Conservation (phyloP, 768 basidiomycete genomes). For the Amanita thiersii region DNA sequence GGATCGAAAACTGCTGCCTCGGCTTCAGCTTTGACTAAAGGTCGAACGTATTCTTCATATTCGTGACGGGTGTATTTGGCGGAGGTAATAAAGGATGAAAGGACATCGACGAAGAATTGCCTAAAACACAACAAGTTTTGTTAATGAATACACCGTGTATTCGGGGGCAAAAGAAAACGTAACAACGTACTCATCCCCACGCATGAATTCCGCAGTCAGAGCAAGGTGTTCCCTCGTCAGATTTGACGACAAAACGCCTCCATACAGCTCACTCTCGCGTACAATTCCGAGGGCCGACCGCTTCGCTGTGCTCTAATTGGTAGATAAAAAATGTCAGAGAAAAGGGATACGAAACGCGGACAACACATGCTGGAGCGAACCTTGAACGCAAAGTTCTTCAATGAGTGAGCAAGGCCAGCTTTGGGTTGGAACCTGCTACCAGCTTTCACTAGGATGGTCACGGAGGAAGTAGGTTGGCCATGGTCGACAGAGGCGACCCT, state of each 20-base stretch:
- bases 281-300: constrained; percentile 87
- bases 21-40: constrained; percentile 64
- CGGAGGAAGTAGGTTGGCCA: constrained; percentile 74
- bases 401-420: constrained; percentile 84
- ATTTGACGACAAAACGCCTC: constrained; percentile 81
- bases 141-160: background rate
- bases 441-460: constrained; percentile 90
- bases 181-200: constrained; percentile 86
- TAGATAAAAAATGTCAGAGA: background rate
- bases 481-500: constrained; percentile 83
- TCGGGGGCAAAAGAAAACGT: background rate
- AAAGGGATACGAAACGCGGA: constrained; percentile 1
- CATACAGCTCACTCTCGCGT: constrained; percentile 89
- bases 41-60: constrained; percentile 66
- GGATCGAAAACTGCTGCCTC: constrained; percentile 52
- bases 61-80: constrained; percentile 77
- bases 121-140: constrained; percentile 39
- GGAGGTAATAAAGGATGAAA: constrained; percentile 78
- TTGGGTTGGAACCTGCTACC: constrained; percentile 85
- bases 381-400: constrained; percentile 99
- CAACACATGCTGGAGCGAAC: constrained; percentile 37
- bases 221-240: constrained; percentile 87
- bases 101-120: constrained; percentile 82
- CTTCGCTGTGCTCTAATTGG: constrained; percentile 72
- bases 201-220: constrained; percentile 90